Base-by-base conservation (phyloP, 164 flowering plant genomes). In the Chloranthus sessilifolius region DNA sequence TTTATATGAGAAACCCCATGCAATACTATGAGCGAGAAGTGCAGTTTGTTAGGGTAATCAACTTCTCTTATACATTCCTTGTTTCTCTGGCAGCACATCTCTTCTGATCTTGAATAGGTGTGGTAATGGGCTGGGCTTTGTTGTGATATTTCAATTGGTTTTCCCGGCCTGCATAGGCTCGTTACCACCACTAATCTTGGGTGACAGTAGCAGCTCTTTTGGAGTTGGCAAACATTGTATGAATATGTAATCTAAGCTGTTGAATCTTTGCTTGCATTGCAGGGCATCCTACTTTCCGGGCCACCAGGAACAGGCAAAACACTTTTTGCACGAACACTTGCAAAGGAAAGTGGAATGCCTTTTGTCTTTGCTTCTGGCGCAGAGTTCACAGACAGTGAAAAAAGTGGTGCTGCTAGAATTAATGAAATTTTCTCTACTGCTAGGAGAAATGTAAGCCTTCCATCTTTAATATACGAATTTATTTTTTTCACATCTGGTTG, bases 271-370 rank as follows among this genome's bases (percentile, higher is more conserved):
- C 47, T 46, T 59, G 49, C 23, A 31, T 60, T 53, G 40, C 76
- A 92, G 98, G 98, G 98, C 60, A 85, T 92, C 59, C 96, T 92
- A 69, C 80, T 92, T 11, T 83, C 88, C 61, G 98, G 98, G 43
- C 98, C 98, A 42, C 98, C 98, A 55, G 98, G 98, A 48, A 92
- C 98, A 7, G 98, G 98, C 11, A 92, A 92, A 76, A 92, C 98
- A 55, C 94, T 88, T 40, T 92, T 92, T 71, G 98, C 98, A 14
- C 72, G 98, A 60, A 85, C 98, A 50, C 81, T 92, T 38, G 85
- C 98, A 20, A 88, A 92, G 66, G 75, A 83, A 75, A 88, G 98
- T 78, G 98, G 98, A 22, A 43, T 92, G 78, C 96, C 98, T 19
- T 88, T 92, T 68, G 89, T 92, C 39, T 92, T 79, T 81, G 96